Percentiles rank a stretch among this genome's conserved stretches.
These are phyloP conservation scores for Begonia fuchsioides DNA, from an alignment of 306 rosid genomes.

Conservation along the genomic window DNA sequence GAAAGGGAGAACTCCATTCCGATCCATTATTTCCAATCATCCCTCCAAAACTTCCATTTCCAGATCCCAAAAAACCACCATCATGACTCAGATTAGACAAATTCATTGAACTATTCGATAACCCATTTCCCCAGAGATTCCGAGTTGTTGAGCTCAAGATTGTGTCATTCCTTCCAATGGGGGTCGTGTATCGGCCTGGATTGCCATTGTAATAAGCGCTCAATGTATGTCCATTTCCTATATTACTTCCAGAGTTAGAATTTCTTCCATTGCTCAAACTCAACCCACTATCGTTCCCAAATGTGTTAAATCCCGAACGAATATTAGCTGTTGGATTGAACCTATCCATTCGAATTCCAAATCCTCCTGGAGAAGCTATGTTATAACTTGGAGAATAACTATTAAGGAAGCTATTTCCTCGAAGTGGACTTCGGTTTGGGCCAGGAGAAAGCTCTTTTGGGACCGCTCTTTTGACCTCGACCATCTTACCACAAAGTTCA, in stretches of 20 bases:
- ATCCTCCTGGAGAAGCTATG: conserved; percentile 72
- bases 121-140: conserved; percentile 81
- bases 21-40: conserved; percentile 46
- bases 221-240: conserved; percentile 64
- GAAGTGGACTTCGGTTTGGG: conserved; percentile 51
- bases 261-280: conserved; percentile 54
- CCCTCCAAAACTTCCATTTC: conserved; percentile 55
- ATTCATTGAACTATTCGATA: conserved; percentile 34
- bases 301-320: conserved; percentile 64
- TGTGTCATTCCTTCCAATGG: conserved; percentile 64
- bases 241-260: conserved; percentile 46
- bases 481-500: conserved; percentile 88
- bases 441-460: conserved; percentile 87
- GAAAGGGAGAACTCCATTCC: conserved; percentile 42
- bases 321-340: conserved; percentile 54
- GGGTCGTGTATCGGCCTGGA: conserved; percentile 54
- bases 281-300: conserved; percentile 51
- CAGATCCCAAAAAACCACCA: conserved; percentile 49
- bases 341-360: conserved; percentile 78
- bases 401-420: conserved; percentile 55
- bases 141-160: conserved; percentile 52
- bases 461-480: conserved; percentile 90
- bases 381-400: conserved; percentile 64
- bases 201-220: conserved; percentile 54
- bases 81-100: conserved; percentile 30